These are phyloP conservation scores for Trematosphaeria pertusa DNA, from an alignment of 2,329 filamentous ascomycete genomes.

Conservation along the genomic window DNA sequence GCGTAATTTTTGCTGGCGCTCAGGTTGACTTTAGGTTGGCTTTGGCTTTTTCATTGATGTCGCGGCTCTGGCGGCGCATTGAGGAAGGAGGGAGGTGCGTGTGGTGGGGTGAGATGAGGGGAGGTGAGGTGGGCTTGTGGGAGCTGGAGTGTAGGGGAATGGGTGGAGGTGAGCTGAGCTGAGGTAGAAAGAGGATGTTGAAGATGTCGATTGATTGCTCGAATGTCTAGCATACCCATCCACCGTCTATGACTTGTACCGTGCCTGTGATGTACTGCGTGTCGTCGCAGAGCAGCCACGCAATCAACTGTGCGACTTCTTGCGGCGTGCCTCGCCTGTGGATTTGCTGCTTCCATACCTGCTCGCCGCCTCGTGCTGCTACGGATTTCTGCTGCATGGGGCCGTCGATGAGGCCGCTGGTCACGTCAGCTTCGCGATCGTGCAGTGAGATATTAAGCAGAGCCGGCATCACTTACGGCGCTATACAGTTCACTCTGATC, in stretches of 20 bases:
- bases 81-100: slow-evolving; percentile 13
- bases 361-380: slow-evolving; percentile 15
- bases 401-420: slow-evolving; percentile 7
- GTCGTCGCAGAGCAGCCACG: slow-evolving; percentile 55
- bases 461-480: slow-evolving; percentile 36
- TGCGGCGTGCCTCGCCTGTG: slow-evolving; percentile 23
- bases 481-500: slow-evolving; percentile 34
- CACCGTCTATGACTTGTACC: slow-evolving; percentile 54
- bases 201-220: too few species aligned
- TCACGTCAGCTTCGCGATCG: too few species aligned
- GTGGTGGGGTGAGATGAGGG: neutral
- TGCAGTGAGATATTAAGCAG: too few species aligned
- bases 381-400: too few species aligned
- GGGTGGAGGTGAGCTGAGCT: too few species aligned
- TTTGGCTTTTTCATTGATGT: slow-evolving; percentile 16
- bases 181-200: too few species aligned
- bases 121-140: too few species aligned
- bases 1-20: slow-evolving; percentile 18
- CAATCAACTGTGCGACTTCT: slow-evolving; percentile 50
- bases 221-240: slow-evolving; percentile 21
- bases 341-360: slow-evolving; percentile 20
- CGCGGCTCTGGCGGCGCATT: slow-evolving; percentile 2
- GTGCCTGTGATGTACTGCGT: slow-evolving; percentile 54
- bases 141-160: too few species aligned
- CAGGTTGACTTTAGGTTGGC: too few species aligned